A percentile compares a stretch with the other conserved stretches of the same genome.
Conservation (phyloP, 148 eudicot species). For the Limonium bicolor region DNA sequence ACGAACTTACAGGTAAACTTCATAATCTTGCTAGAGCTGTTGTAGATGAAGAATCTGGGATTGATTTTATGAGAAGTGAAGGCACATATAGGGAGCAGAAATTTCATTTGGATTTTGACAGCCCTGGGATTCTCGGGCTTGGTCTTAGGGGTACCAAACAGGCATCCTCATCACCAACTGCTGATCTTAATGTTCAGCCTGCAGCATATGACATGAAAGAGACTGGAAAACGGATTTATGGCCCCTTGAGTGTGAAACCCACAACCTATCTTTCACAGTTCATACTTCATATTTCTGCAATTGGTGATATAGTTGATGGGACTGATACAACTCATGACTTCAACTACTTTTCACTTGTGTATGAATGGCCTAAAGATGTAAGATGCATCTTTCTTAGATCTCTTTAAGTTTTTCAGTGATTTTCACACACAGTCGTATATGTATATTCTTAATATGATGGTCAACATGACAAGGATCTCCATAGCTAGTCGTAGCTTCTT, state of each 20-base stretch:
- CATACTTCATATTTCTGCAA: slow-evolving; percentile 94
- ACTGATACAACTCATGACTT: slow-evolving; percentile 98
- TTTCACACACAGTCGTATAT: too few relatives aligned
- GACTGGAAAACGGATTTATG: slow-evolving; percentile 63
- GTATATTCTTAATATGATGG: too few relatives aligned
- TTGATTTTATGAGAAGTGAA: slow-evolving; percentile 35
- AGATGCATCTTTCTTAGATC: slow-evolving; percentile 11
- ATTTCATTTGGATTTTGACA: slow-evolving; percentile 27
- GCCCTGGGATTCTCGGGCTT: slow-evolving; percentile 65
- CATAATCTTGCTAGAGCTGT: slow-evolving; percentile 98
- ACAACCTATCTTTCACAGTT: slow-evolving; percentile 89
- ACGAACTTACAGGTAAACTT: slow-evolving; percentile 72
- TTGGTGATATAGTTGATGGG: slow-evolving; percentile 98
- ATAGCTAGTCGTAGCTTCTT: too few relatives aligned
- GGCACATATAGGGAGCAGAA: slow-evolving; percentile 30
- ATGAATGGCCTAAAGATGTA: slow-evolving; percentile 99
- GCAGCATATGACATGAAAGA: slow-evolving; percentile 52
- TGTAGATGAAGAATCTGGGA: slow-evolving; percentile 79
- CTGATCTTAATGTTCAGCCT: slow-evolving; percentile 31
- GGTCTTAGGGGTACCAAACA: slow-evolving; percentile 54
- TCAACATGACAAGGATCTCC: too few relatives aligned
- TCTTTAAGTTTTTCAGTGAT: neutral
- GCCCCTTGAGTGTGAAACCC: slow-evolving; percentile 56
- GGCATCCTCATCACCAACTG: slow-evolving; percentile 23
- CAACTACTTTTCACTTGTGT: slow-evolving; percentile 87